A percentile compares a stretch with the other conserved stretches of the same genome.
phyloP scores from a whole-genome alignment of 176 grass and related monocot genomes.

The Saccharum officinarum region DNA sequence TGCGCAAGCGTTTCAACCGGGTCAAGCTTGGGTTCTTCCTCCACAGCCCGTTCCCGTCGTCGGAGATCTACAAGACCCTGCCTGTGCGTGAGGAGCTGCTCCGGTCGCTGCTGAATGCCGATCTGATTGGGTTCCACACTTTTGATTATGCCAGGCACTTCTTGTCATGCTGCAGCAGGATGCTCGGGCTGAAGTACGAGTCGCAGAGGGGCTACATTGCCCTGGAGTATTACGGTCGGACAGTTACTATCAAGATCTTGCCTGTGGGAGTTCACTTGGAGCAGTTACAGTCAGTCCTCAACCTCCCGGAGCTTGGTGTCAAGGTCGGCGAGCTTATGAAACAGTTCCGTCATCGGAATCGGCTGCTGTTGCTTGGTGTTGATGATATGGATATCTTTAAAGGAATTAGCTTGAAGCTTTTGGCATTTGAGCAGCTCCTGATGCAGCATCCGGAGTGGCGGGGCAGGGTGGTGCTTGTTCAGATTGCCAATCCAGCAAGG shows the following conservation, averaged over 20 bases:
- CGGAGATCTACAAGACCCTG: slow-evolving; percentile 88
- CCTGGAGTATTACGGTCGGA: slow-evolving; percentile 86
- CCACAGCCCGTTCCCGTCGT: slow-evolving; percentile 86
- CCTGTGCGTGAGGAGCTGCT: slow-evolving; percentile 84
- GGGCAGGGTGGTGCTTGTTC: slow-evolving; percentile 76
- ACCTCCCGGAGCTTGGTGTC: slow-evolving; percentile 53
- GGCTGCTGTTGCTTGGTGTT: slow-evolving; percentile 71
- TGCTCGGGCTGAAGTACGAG: slow-evolving; percentile 87
- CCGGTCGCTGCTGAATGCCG: slow-evolving; percentile 71
- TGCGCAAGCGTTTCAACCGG: slow-evolving; percentile 81
- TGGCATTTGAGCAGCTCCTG: slow-evolving; percentile 91
- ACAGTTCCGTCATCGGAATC: slow-evolving; percentile 52
- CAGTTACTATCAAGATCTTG: slow-evolving; percentile 89
- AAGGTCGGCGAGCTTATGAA: slow-evolving; percentile 79
- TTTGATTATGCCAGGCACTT: slow-evolving; percentile 95
- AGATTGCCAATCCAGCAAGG: slow-evolving; percentile 94
- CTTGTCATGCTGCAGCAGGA: slow-evolving; percentile 85
- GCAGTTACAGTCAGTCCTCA: slow-evolving; percentile 65
- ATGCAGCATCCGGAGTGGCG: slow-evolving; percentile 72
- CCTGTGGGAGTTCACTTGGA: slow-evolving; percentile 86
- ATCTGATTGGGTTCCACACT: slow-evolving; percentile 93
- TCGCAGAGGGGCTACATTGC: slow-evolving; percentile 91
- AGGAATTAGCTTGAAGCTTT: slow-evolving; percentile 88
- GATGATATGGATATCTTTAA: slow-evolving; percentile 99
- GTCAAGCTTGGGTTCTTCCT: slow-evolving; percentile 90